Evolutionary conservation across 129 eudicot species (phyloP).

Genomic region (Mikania micrantha): DNA sequence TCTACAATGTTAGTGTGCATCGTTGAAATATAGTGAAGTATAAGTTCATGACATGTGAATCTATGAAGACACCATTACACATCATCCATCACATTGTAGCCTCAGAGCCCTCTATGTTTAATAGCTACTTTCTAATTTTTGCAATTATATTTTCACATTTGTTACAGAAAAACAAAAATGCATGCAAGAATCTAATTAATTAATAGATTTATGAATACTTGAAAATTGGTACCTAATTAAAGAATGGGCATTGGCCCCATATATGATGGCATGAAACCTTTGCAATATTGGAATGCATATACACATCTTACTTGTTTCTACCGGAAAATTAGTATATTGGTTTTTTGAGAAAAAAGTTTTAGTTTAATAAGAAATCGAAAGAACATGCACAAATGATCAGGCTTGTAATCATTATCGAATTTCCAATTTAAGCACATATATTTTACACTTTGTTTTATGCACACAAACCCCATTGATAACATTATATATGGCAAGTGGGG

Average conservation of each 20-base stretch:
- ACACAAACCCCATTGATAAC: not conserved
- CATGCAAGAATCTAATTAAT: not conserved
- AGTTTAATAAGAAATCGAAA: not conserved
- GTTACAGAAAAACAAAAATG: not conserved
- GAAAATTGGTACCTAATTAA: not conserved
- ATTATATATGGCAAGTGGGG: conserved; percentile 13
- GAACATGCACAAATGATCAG: not conserved
- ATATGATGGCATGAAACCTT: not conserved
- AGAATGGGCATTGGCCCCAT: not conserved
- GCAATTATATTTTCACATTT: not conserved
- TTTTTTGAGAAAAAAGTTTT: not conserved
- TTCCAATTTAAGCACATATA: not conserved
- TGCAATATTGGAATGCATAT: not conserved
- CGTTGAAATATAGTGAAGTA: too few relatives aligned
- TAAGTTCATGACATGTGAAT: too few relatives aligned
- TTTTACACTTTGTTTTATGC: conserved; percentile 6
- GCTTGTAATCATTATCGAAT: conserved; percentile 1
- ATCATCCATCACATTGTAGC: too few relatives aligned
- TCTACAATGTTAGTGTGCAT: too few relatives aligned
- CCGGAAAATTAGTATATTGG: not conserved
- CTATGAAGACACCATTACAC: too few relatives aligned
- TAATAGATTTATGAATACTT: not conserved
- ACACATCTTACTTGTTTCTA: not conserved
- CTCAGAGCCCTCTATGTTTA: too few relatives aligned
- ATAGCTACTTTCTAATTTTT: too few relatives aligned